Evolutionary conservation across 192 early-diverging fungal genomes (phyloP), one percentile per base, ranked within the genome.

Genomic region (Dissophora globulifera): DNA sequence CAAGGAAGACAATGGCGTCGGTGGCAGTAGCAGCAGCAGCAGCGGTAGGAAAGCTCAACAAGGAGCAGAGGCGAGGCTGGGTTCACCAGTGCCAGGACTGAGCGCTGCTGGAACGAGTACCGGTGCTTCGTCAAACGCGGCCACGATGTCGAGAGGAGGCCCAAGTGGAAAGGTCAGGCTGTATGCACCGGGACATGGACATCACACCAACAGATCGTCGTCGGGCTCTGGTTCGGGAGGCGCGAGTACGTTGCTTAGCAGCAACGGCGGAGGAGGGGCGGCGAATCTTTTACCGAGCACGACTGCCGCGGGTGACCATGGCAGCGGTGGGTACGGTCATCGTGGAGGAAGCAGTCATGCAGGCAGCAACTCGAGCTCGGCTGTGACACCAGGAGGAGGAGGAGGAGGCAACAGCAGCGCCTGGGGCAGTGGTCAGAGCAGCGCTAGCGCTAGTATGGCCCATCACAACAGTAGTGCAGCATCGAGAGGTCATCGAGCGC

Each of bases 281-380:
- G 26, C 40, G 7, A 62, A 17, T 5, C 10, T 30, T n/a, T 43
- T 50, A 10, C 38, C 46, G n/a, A 61, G 32, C 11, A 17, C 32
- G 4, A 58, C n/a, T n/a, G n/a, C n/a, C n/a, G n/a, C n/a, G n/a
- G n/a, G n/a, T n/a, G n/a, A n/a, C n/a, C n/a, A n/a, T n/a, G n/a
- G n/a, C n/a, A n/a, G n/a, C n/a, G n/a, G 42, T 27, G 41, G 57
- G 15, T 62, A 52, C 29, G 19, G 53, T 15, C 72, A 62, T 45
- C 63, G 63, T 15, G 19, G 57, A 4, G 58, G 50, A 6, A 76
- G 72, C 38, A 76, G 72, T 17, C 47, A 61, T 12, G 45, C 58
- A 26, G 72, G 63, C 25, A 76, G 72, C 30, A 58, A 62, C n/a
- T 61, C 72, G 33, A 76, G 72, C 32, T 76, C 52, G 5, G 48